Percentiles rank a stretch among this genome's conserved stretches.
Evolutionary conservation across 805 yeast species (phyloP).

Genomic region (Starmerella lactis-condensi): DNA sequence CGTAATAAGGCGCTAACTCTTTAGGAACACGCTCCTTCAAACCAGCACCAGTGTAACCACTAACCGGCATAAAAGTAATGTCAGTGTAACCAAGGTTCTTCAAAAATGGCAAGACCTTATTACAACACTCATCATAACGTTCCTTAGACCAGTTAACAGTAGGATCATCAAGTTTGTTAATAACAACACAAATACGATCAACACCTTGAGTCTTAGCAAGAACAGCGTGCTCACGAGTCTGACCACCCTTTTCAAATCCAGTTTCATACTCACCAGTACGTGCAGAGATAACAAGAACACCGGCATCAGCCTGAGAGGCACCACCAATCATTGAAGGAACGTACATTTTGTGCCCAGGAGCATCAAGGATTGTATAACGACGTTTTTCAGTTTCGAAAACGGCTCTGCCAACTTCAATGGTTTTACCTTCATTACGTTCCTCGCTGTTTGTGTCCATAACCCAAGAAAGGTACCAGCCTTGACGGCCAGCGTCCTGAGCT

Average conservation of each 20-base stretch:
- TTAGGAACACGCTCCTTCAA: conserved; percentile 65
- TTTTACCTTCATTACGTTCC: conserved; percentile 97
- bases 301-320: conserved; percentile 98
- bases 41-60: conserved; percentile 96
- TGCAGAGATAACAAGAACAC: conserved; percentile 89
- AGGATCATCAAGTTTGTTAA: conserved; percentile 97
- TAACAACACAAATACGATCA: conserved; percentile 77
- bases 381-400: conserved; percentile 95
- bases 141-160: conserved; percentile 92
- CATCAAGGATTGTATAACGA: conserved; percentile 93
- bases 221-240: conserved; percentile 93
- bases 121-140: conserved; percentile 87
- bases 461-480: conserved; percentile 99
- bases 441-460: conserved; percentile 98
- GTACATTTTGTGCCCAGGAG: conserved; percentile 98
- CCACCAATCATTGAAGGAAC: conserved; percentile 99
- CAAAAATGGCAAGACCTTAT: conserved; percentile 58
- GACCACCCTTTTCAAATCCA: conserved; percentile 97
- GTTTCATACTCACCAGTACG: conserved; percentile 99
- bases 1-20: conserved; percentile 76
- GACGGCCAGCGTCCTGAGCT: conserved; percentile 98
- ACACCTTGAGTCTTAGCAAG: conserved; percentile 98
- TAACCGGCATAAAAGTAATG: conserved; percentile 86
- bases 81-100: conserved; percentile 77
- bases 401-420: conserved; percentile 96